Base-by-base conservation (phyloP, 495 filamentous ascomycete genomes). In the Trichodelitschia bisporula region DNA sequence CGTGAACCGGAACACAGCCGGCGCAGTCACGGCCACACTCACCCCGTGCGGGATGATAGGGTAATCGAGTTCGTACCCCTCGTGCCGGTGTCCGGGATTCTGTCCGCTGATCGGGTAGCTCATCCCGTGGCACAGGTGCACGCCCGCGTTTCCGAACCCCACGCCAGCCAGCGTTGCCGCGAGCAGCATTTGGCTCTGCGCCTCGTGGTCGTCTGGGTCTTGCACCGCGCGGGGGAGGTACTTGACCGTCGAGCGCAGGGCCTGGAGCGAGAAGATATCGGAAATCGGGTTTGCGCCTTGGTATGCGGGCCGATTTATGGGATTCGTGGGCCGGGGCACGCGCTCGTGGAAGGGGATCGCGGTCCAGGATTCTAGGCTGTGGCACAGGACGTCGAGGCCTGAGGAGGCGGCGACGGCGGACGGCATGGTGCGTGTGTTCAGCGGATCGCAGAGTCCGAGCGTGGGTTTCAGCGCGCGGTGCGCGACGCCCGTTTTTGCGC, bases 121-220 rank as follows among this genome's bases (percentile, higher is more conserved):
- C 82, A 95, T 91, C 33, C 83, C 86, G 45, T 97, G 86, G 53
- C 86, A 97, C 3, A 97, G 58, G 54, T 97, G 86, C 1, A 97
- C 86, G 21, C 86, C 86, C 1, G 86, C 86, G 46, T 97, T 97
- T 16, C 86, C 86, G 51, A 95, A 97, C 0, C 86, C 86, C 2
- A 97, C 79, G 10, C 86, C 86, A 0, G 86, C 86, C 0, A 97
- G 55, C 0, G 86, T 95, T 0, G 84, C 78, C 2, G 86, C 86
- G 6, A 95, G 70, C 6, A 95, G 60, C 86, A 97, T 97, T 54
- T 95, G 62, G 5, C 59, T 68, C 53, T 93, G 84, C 0, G 86
- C 86, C 45, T 93, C 86, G 32, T 60, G 55, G 50, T 95, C 89
- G 4, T 89, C 80, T 0, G 80, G 80, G 38, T 97, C 79, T 20